phyloP scores from a whole-genome alignment of 192 early-diverging fungal species.

The Coemansia sp. region DNA sequence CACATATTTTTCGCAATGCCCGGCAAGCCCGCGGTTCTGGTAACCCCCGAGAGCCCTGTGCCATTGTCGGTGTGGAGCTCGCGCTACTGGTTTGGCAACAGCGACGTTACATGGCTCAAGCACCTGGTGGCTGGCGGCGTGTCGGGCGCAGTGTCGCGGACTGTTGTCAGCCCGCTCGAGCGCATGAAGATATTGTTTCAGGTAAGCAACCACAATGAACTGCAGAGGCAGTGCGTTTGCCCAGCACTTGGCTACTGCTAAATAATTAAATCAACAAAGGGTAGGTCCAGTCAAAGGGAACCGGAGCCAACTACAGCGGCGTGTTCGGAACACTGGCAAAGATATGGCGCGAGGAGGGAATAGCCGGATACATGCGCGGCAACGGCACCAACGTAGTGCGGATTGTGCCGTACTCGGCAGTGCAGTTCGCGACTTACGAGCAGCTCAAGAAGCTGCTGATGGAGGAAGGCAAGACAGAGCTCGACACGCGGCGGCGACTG shows the following conservation, averaged over 20 bases:
- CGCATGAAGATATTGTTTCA: slow-evolving; percentile 87
- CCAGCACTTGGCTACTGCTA: slow-evolving; percentile 9
- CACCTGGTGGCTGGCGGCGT: slow-evolving; percentile 75
- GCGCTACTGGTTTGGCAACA: slow-evolving; percentile 54
- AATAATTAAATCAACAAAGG: slow-evolving; percentile 10
- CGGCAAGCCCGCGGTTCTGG: slow-evolving; percentile 24
- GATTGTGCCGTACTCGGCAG: slow-evolving; percentile 79
- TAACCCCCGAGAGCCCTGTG: slow-evolving; percentile 14
- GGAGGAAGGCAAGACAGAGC: slow-evolving; percentile 65
- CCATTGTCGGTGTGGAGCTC: slow-evolving; percentile 45
- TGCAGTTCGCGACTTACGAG: slow-evolving; percentile 81
- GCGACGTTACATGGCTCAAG: slow-evolving; percentile 64
- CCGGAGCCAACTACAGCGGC: slow-evolving; percentile 65
- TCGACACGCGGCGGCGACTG: slow-evolving; percentile 70
- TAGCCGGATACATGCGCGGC: slow-evolving; percentile 71
- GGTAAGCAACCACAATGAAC: slow-evolving; percentile 34
- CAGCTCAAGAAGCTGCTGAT: slow-evolving; percentile 72
- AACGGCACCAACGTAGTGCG: slow-evolving; percentile 85
- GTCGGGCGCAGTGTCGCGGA: slow-evolving; percentile 75
- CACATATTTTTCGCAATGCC: slow-evolving; percentile 5
- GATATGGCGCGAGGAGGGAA: slow-evolving; percentile 78
- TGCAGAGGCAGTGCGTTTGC: not conserved
- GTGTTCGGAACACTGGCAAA: slow-evolving; percentile 68
- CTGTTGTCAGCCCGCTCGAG: slow-evolving; percentile 77
- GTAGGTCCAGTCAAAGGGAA: slow-evolving; percentile 56